Evolutionary conservation across 2,329 filamentous ascomycete species (phyloP), one percentile per base, ranked within the genome.

Genomic region (Alternaria sp.): DNA sequence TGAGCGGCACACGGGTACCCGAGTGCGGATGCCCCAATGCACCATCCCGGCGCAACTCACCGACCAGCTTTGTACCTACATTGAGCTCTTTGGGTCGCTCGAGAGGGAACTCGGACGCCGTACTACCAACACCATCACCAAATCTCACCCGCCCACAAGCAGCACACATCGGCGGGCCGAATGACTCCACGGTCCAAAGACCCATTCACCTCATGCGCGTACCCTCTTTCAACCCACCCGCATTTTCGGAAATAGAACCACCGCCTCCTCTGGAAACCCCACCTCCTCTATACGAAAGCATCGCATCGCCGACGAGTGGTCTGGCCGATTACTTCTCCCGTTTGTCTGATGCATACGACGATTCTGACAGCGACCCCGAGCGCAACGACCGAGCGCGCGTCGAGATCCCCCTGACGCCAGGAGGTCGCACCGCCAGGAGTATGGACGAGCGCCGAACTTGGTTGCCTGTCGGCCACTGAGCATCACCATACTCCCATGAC

Each of bases 301-400:
- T 96, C 40, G 88, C 96, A 1, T 91, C 90, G 15, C 93, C 77
- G 79, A 93, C 82, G 80, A 90, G 78, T 12, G 87, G 87, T 0
- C 79, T 97, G 50, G 91, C 93, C 2, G 94, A 97, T 73, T 97
- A 97, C 79, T 97, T 97, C 77, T 85, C 90, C 0, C 88, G 94
- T 1, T 81, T 97, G 43, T 91, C 91, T 0, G 87, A 93, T 67
- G 80, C 82, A 5, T 85, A 85, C 63, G 83, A 84, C 59, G 83
- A 84, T 59, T 91, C 92, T 59, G 90, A 93, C 45, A 84, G 83
- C 45, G 85, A 87, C 43, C 76, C 71, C 8, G 86, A 81, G 23
- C 68, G 66, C 25, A 80, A 80, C 26, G 70, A 71, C 55, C 72
- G 73, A 17, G 79, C 79, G 13, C 77, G 83, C 17, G 81, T 85